Base-by-base conservation (phyloP, 148 eudicot species). In the Talinum fruticosum region DNA sequence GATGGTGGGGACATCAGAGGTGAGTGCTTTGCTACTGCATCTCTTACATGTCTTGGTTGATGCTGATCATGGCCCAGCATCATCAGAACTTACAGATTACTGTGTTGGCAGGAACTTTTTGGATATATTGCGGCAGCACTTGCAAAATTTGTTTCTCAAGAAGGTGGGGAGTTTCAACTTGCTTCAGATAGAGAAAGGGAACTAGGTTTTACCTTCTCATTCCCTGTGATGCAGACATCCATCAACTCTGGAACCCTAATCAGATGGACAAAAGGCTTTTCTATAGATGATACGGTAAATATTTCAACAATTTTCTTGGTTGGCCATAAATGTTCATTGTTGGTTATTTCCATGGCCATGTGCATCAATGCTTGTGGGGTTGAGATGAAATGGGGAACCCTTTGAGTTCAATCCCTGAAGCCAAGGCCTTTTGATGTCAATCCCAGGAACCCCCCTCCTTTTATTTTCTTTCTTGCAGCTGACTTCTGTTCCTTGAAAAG, bases 141-240 rank as follows among this genome's bases (percentile, higher is more conserved):
- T 76, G 89, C 90, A 38, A 85, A 85, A 41, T 90, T 92, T 79
- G 88, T 92, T 57, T 79, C 79, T 66, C 80, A 86, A 75, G 93
- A 92, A 85, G 90, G 85, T 29, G 62, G 79, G 23, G 80, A 66
- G 36, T 90, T 84, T 72, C 72, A 85, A 23, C 90, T 87, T 73
- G 76, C 85, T 62, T 71, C 86, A 38, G 88, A 84, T 19, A 85
- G 85, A 37, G 85, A 87, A 83, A 86, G 97, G 82, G 97, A 92
- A 80, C 76, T 90, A 5, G 97, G 94, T 26, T 92, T 92, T 75
- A 92, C 93, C 71, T 92, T 92, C 84, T 90, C 94, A 6, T 90
- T 90, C 75, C 97, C 94, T 26, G 97, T 90, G 79, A 86, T 86
- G 93, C 94, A 92, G 74, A 84, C 86, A 74, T 90, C 97, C 38